These are phyloP conservation scores for Camelina hispida DNA, from an alignment of 345 rosid genomes.

Conservation along the genomic window DNA sequence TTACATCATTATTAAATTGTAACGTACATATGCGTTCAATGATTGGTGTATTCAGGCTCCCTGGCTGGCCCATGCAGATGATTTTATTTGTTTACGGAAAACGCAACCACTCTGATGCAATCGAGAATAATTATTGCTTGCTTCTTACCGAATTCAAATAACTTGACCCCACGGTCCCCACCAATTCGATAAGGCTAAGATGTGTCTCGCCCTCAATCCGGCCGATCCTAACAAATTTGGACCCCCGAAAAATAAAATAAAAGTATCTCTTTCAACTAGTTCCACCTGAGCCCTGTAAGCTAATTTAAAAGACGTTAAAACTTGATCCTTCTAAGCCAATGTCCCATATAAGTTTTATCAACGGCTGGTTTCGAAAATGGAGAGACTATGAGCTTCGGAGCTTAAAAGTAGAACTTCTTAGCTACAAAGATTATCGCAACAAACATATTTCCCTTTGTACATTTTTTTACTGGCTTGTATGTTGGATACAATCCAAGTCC, in stretches of 20 bases:
- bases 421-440: too few species aligned
- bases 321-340: background rate
- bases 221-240: background rate
- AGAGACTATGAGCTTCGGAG: too few species aligned
- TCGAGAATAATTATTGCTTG: background rate
- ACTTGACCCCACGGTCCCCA: background rate
- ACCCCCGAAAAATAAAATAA: background rate
- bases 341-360: background rate
- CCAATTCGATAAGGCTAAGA: background rate
- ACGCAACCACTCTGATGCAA: background rate
- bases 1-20: background rate
- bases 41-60: background rate
- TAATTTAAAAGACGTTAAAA: too few species aligned
- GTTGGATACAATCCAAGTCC: too few species aligned
- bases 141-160: background rate
- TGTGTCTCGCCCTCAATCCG: background rate
- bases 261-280: background rate
- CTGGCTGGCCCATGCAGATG: background rate
- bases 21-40: background rate
- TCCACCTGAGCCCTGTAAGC: background rate
- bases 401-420: too few species aligned
- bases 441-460: background rate
- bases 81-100: background rate
- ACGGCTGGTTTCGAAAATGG: background rate
- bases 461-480: too few species aligned